Evolutionary conservation across 176 grass and related monocot species (phyloP), one percentile per base, ranked within the genome.

Genomic region (Aegilops sharonensis): DNA sequence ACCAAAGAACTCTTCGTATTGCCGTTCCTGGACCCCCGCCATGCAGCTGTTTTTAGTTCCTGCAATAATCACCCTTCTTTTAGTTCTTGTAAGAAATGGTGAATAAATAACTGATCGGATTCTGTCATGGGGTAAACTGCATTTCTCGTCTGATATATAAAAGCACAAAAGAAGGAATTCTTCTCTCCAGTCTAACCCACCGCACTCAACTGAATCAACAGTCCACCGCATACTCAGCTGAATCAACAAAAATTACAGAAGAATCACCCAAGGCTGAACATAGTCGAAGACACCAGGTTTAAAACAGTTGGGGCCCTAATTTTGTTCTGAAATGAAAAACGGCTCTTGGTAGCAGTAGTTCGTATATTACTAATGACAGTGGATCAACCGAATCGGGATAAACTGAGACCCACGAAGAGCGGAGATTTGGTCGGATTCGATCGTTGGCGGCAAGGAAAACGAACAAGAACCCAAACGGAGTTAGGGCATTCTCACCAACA

Each of bases 1-100:
- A 70, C 21, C 48, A 52, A 86, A 91, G 5, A 45, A 15, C 18
- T 81, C 68, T 43, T 72, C 78, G 6, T 30, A 65, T 42, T 52
- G 11, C 52, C 59, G 72, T 24, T 78, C 63, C 32, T 64, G 31
- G 32, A 64, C 1, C 23, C 64, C 54, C 37, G 24, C 5, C 90
- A 91, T 85, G 25, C 23, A 21, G 12, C 36, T 8, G 67, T 52
- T 42, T 78, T 2, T 75, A 35, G 32, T 42, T 72, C 29, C 57
- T 65, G 62, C 67, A 45, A 29, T 30, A 9, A 40, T 9, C 70
- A 82, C 24, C 4, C 29, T 29, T 57, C 14, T 3, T 69, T 45
- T 23, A 77, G 63, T 61, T 52, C 29, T 59, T 75, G 13, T 34
- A 75, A 5, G 56, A 29, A 40, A 71, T 29, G 30, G 64, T 45